Percentiles rank a stretch among this genome's conserved stretches.
These are phyloP conservation scores for Penicillium sp. DNA, from an alignment of 2,329 filamentous ascomycete species.

Conservation along the genomic window DNA sequence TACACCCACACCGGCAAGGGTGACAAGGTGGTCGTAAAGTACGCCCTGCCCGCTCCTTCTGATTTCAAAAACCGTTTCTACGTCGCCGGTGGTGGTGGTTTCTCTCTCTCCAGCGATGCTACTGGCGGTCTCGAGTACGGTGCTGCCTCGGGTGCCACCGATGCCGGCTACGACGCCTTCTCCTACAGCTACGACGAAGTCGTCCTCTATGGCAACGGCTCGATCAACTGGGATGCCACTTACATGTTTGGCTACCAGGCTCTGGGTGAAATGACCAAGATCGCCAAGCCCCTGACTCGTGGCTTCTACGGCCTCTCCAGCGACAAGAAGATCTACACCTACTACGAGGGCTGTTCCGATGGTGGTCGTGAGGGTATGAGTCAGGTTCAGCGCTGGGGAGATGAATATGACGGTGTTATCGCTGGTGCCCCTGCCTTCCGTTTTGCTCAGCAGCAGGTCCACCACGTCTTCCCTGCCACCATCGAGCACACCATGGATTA, in stretches of 20 bases:
- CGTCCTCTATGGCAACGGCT: constrained; percentile 41
- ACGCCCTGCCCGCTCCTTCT: constrained; percentile 29
- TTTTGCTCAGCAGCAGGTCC: constrained; percentile 38
- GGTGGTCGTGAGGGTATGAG: constrained; percentile 47
- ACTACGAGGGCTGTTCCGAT: constrained; percentile 50
- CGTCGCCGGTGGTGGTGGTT: constrained; percentile 40
- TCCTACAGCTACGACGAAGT: constrained; percentile 31
- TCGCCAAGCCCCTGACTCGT: constrained; percentile 40
- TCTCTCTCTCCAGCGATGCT: constrained; percentile 30
- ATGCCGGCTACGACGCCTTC: constrained; percentile 41
- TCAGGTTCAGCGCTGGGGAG: constrained; percentile 45
- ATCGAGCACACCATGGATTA: constrained; percentile 38
- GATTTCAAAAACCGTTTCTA: constrained; percentile 43
- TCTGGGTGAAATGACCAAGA: constrained; percentile 44
- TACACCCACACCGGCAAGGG: constrained; percentile 38
- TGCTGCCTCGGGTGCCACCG: constrained; percentile 36
- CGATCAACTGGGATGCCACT: constrained; percentile 30
- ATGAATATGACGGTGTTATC: constrained; percentile 42
- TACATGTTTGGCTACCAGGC: constrained; percentile 41
- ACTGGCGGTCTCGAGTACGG: constrained; percentile 39
- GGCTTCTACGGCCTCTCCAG: constrained; percentile 29
- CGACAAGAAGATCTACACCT: constrained; percentile 37
- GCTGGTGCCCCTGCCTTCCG: constrained; percentile 44
- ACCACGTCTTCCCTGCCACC: constrained; percentile 34
- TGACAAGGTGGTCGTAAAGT: constrained; percentile 33